phyloP scores from a whole-genome alignment of 768 basidiomycete species.

The Russula earlei region DNA sequence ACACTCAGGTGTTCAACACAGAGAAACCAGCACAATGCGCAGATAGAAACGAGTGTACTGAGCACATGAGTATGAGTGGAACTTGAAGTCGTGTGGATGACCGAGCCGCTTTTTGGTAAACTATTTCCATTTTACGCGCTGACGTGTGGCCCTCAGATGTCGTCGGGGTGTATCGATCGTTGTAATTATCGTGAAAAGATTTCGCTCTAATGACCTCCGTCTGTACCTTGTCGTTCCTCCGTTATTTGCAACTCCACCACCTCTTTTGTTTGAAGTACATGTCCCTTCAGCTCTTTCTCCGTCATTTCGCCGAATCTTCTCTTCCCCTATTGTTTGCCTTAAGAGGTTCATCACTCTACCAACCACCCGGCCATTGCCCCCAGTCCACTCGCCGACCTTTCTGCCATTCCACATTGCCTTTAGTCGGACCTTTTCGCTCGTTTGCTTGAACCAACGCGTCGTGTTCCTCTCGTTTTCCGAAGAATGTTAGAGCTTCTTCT shows the following conservation, averaged over 20 bases:
- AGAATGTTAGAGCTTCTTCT: slow-evolving; percentile 42
- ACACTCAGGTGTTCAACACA: no score
- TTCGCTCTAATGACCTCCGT: slow-evolving; percentile 42
- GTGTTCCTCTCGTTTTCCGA: slow-evolving; percentile 42
- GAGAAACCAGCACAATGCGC: no score
- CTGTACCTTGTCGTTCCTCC: slow-evolving; percentile 27
- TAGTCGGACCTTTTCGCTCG: slow-evolving; percentile 29
- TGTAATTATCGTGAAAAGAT: no score
- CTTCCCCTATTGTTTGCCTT: slow-evolving; percentile 36
- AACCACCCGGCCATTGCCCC: slow-evolving; percentile 36
- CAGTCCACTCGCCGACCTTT: slow-evolving; percentile 46
- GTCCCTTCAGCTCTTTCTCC: slow-evolving; percentile 14
- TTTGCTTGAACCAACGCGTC: slow-evolving; percentile 30
- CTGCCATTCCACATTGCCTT: slow-evolving; percentile 42
- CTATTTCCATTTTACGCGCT: no score
- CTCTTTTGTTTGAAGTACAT: slow-evolving; percentile 13
- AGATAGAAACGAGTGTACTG: no score
- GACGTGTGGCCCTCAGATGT: no score
- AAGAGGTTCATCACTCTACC: slow-evolving; percentile 46
- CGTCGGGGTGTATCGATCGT: no score
- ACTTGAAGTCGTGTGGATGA: no score
- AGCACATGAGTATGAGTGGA: no score
- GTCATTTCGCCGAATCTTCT: slow-evolving; percentile 31
- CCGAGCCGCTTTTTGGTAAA: no score
- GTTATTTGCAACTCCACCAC: slow-evolving; percentile 21